Evolutionary conservation across 176 grass and related monocot species (phyloP).

Genomic region (Oryza glaberrima): DNA sequence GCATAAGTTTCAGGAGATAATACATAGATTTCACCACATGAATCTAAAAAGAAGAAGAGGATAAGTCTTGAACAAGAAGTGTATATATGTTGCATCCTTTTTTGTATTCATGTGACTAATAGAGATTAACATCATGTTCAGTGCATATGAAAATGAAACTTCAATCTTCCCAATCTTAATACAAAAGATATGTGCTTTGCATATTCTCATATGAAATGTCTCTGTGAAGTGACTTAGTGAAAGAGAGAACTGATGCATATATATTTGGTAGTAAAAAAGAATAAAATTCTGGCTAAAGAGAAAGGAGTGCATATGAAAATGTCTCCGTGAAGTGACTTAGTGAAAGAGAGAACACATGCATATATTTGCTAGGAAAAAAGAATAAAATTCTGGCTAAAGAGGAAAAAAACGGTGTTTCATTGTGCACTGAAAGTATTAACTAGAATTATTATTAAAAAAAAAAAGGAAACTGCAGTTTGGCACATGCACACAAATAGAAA

Average conservation of each 20-base stretch:
- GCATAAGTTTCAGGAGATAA: constrained; percentile 15
- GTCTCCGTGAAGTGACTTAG: not conserved
- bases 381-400: not conserved
- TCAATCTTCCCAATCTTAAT: no score
- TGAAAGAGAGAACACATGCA: not conserved
- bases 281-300: not conserved
- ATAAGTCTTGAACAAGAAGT: not conserved
- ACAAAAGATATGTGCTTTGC: no score
- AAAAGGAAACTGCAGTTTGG: constrained; percentile 16
- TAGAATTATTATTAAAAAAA: not conserved
- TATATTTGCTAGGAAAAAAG: not conserved
- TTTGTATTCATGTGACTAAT: not conserved
- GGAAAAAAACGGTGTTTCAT: not conserved
- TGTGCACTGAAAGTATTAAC: constrained; percentile 9
- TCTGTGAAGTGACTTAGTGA: not conserved
- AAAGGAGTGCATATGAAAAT: not conserved
- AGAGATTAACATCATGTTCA: constrained; percentile 22
- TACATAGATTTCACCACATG: not conserved
- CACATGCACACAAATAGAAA: constrained; percentile 22
- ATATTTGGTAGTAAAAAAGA: not conserved
- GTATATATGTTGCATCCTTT: constrained; percentile 23
- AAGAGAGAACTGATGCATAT: not conserved
- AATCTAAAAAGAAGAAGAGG: constrained; percentile 24
- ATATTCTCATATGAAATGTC: not conserved
- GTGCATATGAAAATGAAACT: not conserved